phyloP scores from a whole-genome alignment of 768 basidiomycete genomes.

The Trametes coccinea region DNA sequence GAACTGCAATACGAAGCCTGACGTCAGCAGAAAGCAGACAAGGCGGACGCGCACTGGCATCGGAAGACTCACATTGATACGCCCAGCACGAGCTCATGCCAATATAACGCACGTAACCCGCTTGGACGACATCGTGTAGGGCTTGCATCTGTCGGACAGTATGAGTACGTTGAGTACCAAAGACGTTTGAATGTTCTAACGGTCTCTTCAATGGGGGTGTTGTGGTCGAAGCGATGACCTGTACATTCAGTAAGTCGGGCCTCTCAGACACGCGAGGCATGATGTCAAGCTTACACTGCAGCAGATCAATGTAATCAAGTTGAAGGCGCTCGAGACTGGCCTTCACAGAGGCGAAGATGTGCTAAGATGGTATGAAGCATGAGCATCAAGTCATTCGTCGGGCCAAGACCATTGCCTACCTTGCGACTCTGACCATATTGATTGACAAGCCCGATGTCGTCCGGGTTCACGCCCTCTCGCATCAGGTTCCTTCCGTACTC shows the following conservation, averaged over 20 bases:
- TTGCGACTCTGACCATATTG: conserved; percentile 37
- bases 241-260: too few relatives aligned
- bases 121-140: conserved; percentile 46
- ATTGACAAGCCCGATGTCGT: conserved; percentile 38
- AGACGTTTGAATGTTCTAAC: conserved; percentile 11
- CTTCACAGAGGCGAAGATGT: conserved; percentile 72
- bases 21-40: not conserved
- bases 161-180: not conserved
- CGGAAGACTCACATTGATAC: conserved; percentile 33
- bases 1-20: conserved; percentile 23
- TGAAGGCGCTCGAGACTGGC: conserved; percentile 64
- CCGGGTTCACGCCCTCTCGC: conserved; percentile 8
- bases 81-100: conserved; percentile 41
- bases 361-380: conserved; percentile 36
- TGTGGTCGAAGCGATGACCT: conserved; percentile 7
- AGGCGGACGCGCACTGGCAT: not conserved
- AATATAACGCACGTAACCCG: conserved; percentile 44
- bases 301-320: conserved; percentile 73
- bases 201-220: conserved; percentile 39
- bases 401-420: conserved; percentile 10
- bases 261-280: not conserved
- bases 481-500: conserved; percentile 8
- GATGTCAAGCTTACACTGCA: conserved; percentile 52
- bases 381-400: not conserved
- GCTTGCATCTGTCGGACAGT: conserved; percentile 37